Base-by-base conservation (phyloP, 805 yeast genomes). In the Myxozyma neglecta region DNA sequence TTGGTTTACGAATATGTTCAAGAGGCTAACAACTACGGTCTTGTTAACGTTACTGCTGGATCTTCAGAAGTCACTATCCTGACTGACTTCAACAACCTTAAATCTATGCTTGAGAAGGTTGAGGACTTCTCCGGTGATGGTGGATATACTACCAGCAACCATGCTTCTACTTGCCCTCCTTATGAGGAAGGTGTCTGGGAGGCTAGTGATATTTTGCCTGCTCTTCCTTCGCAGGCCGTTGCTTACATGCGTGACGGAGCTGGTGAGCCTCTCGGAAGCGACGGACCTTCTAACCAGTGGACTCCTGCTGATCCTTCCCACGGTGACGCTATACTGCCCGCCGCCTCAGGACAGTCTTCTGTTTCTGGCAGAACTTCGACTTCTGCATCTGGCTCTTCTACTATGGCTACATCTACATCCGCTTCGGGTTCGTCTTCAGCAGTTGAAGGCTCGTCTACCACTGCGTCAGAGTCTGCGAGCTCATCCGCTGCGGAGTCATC, bases 1-100 rank as follows among this genome's bases (percentile, higher is more conserved):
- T 81, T 92, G 63, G 96, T 92, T n/a, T 92, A 91, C 76, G 96
- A 92, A 76, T 92, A 87, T 77, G 83, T 89, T 14, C 83, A 88
- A 72, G 97, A 90, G 75, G 81, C 78, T 13, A 83, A 86, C 68
- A 74, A 89, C 70, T 92, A 89, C 70, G 97, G 97, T 20, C 81
- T 92, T 64, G 97, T 92, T 44, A 70, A 81, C 56, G 77, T 90
- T 57, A 75, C 77, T 37, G 72, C 71, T 57, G 79, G 78, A 55
- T 79, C 82, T 9, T 70, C 79, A 18, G 85, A 88, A 48, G 76
- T 82, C 32, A 54, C 63, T 16, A 37, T 47, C 34, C 75, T 79
- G 59, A 67, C 76, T 0, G 97, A 92, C 76, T 92, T 71, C 72
- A 69, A 73, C 65, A 85, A 85, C 71, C 80, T 88, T 69, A 80